A percentile compares a stretch with the other conserved stretches of the same genome.
Conservation (phyloP, 306 rosid genomes). For the Dryas alaskensis region DNA sequence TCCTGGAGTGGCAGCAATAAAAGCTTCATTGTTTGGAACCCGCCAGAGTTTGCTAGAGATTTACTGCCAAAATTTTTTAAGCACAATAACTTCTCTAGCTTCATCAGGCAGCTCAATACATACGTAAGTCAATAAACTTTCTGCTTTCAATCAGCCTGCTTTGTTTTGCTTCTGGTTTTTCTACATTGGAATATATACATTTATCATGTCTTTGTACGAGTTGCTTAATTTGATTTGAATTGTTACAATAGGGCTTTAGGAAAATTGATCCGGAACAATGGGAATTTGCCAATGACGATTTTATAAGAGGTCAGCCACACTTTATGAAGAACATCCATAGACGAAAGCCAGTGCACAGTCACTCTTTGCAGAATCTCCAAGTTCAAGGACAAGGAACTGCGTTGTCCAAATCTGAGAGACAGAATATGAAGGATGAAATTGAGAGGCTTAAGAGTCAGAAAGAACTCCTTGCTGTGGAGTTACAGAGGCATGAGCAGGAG, state of each 20-base stretch:
- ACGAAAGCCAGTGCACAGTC: constrained; percentile 86
- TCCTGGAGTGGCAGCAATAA: constrained; percentile 64
- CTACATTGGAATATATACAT: neutral
- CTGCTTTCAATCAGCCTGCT: constrained; percentile 5
- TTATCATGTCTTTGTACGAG: neutral
- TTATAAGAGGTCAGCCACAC: constrained; percentile 69
- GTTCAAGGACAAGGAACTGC: constrained; percentile 53
- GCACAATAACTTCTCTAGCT: constrained; percentile 92
- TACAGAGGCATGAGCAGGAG: constrained; percentile 49
- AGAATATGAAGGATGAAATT: constrained; percentile 47
- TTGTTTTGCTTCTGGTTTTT: constrained; percentile 8
- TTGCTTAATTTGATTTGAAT: constrained; percentile 1
- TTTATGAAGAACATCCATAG: constrained; percentile 75
- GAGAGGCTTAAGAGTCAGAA: constrained; percentile 55
- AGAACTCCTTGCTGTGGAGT: constrained; percentile 45
- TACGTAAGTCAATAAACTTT: constrained; percentile 58
- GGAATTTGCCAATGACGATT: constrained; percentile 83
- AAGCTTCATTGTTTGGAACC: constrained; percentile 80
- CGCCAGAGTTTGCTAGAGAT: constrained; percentile 56
- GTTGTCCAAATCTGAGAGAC: constrained; percentile 51
- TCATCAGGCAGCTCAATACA: constrained; percentile 88
- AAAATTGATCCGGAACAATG: constrained; percentile 80
- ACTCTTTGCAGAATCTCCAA: constrained; percentile 61
- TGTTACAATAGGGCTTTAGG: constrained; percentile 65
- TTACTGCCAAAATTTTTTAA: constrained; percentile 75